Conservation (phyloP, 176 grass and related monocot species). For the Oryza rufipogon region DNA sequence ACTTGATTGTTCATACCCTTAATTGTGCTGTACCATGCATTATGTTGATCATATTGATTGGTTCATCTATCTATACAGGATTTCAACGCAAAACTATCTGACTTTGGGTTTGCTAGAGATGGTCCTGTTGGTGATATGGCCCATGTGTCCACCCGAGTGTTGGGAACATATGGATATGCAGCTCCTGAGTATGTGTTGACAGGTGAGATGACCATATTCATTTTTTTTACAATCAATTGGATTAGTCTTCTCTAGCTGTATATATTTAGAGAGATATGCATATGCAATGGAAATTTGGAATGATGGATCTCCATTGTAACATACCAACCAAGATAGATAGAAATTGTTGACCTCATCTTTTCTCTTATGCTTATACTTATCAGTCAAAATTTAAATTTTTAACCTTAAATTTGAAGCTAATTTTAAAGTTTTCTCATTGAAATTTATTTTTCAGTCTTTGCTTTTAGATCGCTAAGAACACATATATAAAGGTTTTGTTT, state of each 20-base stretch:
- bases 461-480: too few species aligned
- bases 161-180: constrained; percentile 80
- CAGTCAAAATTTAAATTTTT: too few species aligned
- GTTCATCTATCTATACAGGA: constrained; percentile 41
- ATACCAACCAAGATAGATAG: too few species aligned
- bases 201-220: constrained; percentile 35
- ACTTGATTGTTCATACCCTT: constrained; percentile 16
- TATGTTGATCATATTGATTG: constrained; percentile 38
- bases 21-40: background rate
- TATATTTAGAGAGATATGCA: background rate
- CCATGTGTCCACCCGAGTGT: constrained; percentile 70
- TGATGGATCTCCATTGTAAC: too few species aligned
- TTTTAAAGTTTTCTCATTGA: too few species aligned
- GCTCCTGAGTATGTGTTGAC: constrained; percentile 84
- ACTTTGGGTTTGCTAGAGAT: constrained; percentile 85
- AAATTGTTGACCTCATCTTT: too few species aligned
- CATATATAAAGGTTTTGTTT: too few species aligned
- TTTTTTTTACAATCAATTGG: background rate
- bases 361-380: too few species aligned
- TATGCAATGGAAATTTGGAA: too few species aligned
- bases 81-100: constrained; percentile 74
- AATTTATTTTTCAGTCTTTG: too few species aligned
- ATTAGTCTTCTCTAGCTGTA: constrained; percentile 1
- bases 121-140: constrained; percentile 74
- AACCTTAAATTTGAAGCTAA: too few species aligned